These are phyloP conservation scores for Candida michaelii DNA, from an alignment of 805 yeast genomes.

Conservation along the genomic window DNA sequence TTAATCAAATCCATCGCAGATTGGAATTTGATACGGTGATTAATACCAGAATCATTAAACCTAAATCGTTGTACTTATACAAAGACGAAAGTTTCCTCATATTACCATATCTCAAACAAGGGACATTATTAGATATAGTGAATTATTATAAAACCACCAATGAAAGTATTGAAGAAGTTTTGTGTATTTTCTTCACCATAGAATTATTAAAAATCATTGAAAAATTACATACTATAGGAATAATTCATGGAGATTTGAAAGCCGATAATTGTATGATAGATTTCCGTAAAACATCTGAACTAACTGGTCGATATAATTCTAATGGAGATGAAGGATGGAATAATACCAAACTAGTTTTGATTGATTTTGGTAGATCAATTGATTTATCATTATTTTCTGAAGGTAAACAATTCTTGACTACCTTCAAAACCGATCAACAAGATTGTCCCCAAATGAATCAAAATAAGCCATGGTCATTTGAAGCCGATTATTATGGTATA, in stretches of 20 bases:
- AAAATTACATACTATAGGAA: conserved; percentile 59
- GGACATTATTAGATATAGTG: conserved; percentile 70
- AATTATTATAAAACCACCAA: conserved; percentile 41
- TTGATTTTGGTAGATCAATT: conserved; percentile 81
- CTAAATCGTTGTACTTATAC: conserved; percentile 53
- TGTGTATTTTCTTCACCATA: conserved; percentile 61
- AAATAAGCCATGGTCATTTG: conserved; percentile 66
- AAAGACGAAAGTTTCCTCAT: conserved; percentile 69
- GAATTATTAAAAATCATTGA: conserved; percentile 63
- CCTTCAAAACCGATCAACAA: conserved; percentile 61
- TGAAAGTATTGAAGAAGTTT: conserved; percentile 52
- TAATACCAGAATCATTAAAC: conserved; percentile 44
- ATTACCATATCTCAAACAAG: conserved; percentile 64
- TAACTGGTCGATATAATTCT: conserved; percentile 4
- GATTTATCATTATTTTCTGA: conserved; percentile 59
- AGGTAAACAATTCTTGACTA: conserved; percentile 52
- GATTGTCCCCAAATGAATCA: conserved; percentile 73
- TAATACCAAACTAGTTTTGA: conserved; percentile 56
- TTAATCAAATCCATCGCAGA: conserved; percentile 55
- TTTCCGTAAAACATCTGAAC: conserved; percentile 27
- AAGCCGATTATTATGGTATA: conserved; percentile 80
- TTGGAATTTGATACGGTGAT: conserved; percentile 8
- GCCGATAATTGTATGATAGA: conserved; percentile 85
- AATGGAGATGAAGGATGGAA: conserved; percentile 44
- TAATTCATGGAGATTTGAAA: conserved; percentile 83